These are phyloP conservation scores for Juglanconis oblonga DNA, from an alignment of 2,329 filamentous ascomycete species.

Conservation along the genomic window DNA sequence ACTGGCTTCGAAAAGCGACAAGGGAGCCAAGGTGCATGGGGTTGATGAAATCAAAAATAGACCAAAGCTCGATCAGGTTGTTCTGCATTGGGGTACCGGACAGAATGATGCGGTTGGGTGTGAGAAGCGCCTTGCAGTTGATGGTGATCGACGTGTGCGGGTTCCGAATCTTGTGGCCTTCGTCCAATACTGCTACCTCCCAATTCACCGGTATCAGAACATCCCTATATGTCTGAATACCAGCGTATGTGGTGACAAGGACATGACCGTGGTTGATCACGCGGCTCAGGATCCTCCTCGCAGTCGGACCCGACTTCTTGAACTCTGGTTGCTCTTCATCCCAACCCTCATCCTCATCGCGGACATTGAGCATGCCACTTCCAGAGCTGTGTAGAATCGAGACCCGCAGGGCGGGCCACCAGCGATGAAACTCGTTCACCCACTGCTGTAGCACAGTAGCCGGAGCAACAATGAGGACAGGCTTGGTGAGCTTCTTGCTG, in stretches of 20 bases:
- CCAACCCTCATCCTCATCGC: slow-evolving; percentile 53
- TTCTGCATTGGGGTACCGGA: slow-evolving; percentile 98
- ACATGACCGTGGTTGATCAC: slow-evolving; percentile 86
- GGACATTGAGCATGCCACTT: slow-evolving; percentile 89
- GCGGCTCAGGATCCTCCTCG: slow-evolving; percentile 75
- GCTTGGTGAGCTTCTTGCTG: slow-evolving; percentile 78
- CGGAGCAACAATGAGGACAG: slow-evolving; percentile 87
- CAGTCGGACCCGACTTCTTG: slow-evolving; percentile 62
- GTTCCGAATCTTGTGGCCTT: slow-evolving; percentile 97
- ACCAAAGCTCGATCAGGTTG: slow-evolving; percentile 93
- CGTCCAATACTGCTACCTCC: slow-evolving; percentile 92
- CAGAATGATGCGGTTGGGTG: slow-evolving; percentile 84
- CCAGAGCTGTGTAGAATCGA: slow-evolving; percentile 94
- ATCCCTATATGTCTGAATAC: slow-evolving; percentile 87
- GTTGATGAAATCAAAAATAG: slow-evolving; percentile 94
- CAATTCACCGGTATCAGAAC: slow-evolving; percentile 80
- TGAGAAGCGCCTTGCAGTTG: slow-evolving; percentile 89
- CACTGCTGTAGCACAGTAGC: slow-evolving; percentile 95
- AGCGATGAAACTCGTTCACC: slow-evolving; percentile 97
- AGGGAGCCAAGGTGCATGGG: slow-evolving; percentile 93
- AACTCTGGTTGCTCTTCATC: slow-evolving; percentile 44
- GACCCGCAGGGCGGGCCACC: slow-evolving; percentile 98
- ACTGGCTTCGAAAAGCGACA: slow-evolving; percentile 85
- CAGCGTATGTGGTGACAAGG: slow-evolving; percentile 91
- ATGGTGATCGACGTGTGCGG: slow-evolving; percentile 94